These are phyloP conservation scores for Lactarius hatsudake DNA, from an alignment of 768 basidiomycete genomes.

Conservation along the genomic window DNA sequence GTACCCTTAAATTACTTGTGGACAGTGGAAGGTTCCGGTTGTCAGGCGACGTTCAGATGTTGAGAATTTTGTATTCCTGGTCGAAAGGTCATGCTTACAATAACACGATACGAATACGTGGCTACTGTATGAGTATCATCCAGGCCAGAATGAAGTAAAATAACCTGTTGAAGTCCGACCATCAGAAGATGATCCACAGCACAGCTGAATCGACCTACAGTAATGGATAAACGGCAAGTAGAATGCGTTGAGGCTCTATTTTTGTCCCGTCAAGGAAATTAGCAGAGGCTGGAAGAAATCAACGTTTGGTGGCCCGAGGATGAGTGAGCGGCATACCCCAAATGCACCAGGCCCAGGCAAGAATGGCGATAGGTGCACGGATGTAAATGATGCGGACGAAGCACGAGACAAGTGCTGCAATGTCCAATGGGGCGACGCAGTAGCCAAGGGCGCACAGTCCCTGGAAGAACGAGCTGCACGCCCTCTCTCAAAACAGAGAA, in stretches of 20 bases:
- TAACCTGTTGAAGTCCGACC: conserved; percentile 45
- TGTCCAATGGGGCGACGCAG: conserved; percentile 88
- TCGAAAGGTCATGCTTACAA: conserved; percentile 12
- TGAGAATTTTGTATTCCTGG: conserved; percentile 10
- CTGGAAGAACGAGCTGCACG: conserved; percentile 86
- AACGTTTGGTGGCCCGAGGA: neutral
- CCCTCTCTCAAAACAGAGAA: neutral
- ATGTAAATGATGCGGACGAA: conserved; percentile 86
- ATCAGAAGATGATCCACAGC: conserved; percentile 13
- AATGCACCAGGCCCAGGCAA: conserved; percentile 93
- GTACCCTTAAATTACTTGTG: conserved; percentile 22
- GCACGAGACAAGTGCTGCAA: conserved; percentile 84
- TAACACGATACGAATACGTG: neutral
- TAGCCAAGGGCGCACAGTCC: conserved; percentile 93
- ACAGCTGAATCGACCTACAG: conserved; percentile 52
- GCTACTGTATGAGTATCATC: conserved; percentile 93
- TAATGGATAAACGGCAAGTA: conserved; percentile 95
- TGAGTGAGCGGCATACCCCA: conserved; percentile 68
- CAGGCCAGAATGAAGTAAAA: conserved; percentile 95
- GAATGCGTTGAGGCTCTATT: conserved; percentile 84
- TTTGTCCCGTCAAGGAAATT: conserved; percentile 96
- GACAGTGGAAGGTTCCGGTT: no score
- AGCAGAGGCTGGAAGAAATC: conserved; percentile 65
- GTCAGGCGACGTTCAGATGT: conserved; percentile 1
- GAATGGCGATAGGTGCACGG: conserved; percentile 78